A percentile compares a stretch with the other conserved stretches of the same genome.
phyloP scores from a whole-genome alignment of 2,329 filamentous ascomycete species.

The Domatiomyces globalis region DNA sequence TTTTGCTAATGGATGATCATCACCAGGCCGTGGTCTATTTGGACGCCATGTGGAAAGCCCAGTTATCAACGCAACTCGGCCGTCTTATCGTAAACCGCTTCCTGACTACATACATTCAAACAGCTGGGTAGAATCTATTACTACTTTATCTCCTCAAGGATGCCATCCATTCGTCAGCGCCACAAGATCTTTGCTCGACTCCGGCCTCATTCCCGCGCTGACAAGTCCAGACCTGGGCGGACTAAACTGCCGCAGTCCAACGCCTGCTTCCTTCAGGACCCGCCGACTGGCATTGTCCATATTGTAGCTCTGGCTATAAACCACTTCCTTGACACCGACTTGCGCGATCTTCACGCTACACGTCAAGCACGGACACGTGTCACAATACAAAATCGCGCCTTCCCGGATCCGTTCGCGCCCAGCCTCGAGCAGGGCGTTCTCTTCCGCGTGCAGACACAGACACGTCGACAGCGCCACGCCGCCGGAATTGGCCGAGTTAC shows the following conservation, averaged over 20 bases:
- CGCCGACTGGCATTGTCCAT: constrained; percentile 77
- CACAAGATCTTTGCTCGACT: neutral
- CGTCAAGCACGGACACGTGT: constrained; percentile 92
- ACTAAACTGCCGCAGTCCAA: constrained; percentile 66
- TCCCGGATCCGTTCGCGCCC: constrained; percentile 78
- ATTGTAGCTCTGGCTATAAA: constrained; percentile 85
- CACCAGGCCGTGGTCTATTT: neutral
- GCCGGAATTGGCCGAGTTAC: constrained; percentile 55
- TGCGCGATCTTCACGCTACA: constrained; percentile 98
- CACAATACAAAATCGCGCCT: constrained; percentile 75
- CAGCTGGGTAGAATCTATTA: too few relatives aligned
- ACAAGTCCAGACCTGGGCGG: constrained; percentile 13
- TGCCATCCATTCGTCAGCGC: neutral
- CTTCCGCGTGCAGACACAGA: constrained; percentile 93
- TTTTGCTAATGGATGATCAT: constrained; percentile 19
- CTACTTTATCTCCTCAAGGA: neutral
- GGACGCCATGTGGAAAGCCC: neutral
- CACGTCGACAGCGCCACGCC: constrained; percentile 73
- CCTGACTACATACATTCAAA: too few relatives aligned
- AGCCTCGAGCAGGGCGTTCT: constrained; percentile 90
- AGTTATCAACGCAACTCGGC: too few relatives aligned
- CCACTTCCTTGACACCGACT: constrained; percentile 88
- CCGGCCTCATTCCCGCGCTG: neutral
- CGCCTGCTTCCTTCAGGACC: constrained; percentile 71
- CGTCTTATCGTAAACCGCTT: too few relatives aligned